Conservation (phyloP, 768 basidiomycete genomes). For the Panellus pusillus region DNA sequence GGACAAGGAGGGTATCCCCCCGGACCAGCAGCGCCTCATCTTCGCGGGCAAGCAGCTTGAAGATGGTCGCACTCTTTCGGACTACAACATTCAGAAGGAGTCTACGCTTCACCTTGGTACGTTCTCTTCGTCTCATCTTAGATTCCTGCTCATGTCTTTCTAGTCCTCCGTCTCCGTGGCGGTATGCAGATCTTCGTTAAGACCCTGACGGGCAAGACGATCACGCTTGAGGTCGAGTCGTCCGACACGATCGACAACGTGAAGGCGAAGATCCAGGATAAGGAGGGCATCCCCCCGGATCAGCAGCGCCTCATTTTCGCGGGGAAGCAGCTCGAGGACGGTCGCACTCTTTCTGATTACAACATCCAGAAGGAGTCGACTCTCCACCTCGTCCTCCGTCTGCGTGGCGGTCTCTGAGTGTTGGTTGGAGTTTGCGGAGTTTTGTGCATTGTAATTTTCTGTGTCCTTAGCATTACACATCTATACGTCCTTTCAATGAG, state of each 20-base stretch:
- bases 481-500: too few relatives aligned
- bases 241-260: conserved; percentile 78
- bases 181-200: conserved; percentile 76
- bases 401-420: background rate
- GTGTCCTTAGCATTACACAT: too few relatives aligned
- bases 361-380: conserved; percentile 78
- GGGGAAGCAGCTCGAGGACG: conserved; percentile 78
- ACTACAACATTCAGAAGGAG: conserved; percentile 56
- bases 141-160: conserved; percentile 55
- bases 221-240: conserved; percentile 74
- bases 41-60: conserved; percentile 81
- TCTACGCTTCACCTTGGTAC: too few relatives aligned
- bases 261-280: conserved; percentile 74
- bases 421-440: too few relatives aligned
- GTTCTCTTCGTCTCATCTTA: too few relatives aligned
- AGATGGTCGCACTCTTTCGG: conserved; percentile 74
- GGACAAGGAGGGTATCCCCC: conserved; percentile 80
- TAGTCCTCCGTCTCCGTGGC: conserved; percentile 62
- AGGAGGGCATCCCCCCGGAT: conserved; percentile 78
- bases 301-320: conserved; percentile 81
- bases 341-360: conserved; percentile 75
- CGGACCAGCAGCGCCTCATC: conserved; percentile 77
- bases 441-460: too few relatives aligned
- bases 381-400: conserved; percentile 48
- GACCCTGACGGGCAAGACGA: conserved; percentile 74